Percentiles rank a stretch among this genome's conserved stretches.
These are phyloP conservation scores for Leccinellum albellum DNA, from an alignment of 768 basidiomycete genomes.

Conservation along the genomic window DNA sequence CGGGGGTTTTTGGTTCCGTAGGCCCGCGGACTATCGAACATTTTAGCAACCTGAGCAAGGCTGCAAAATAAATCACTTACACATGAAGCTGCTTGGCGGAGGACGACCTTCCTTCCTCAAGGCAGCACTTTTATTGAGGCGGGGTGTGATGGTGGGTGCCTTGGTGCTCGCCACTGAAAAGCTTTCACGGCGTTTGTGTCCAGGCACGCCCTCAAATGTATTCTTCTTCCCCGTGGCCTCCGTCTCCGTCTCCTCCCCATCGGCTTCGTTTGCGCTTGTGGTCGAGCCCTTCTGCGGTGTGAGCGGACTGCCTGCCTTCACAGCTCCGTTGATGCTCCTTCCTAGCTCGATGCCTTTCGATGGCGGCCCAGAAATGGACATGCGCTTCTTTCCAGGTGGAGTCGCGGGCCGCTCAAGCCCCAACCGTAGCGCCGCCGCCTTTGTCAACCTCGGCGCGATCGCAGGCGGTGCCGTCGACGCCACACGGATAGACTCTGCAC, in stretches of 20 bases:
- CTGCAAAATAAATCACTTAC: conserved; percentile 39
- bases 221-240: conserved; percentile 32
- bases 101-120: conserved; percentile 44
- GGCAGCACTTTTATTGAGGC: conserved; percentile 42
- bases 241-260: conserved; percentile 28
- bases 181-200: conserved; percentile 76
- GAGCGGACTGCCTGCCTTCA: conserved; percentile 4
- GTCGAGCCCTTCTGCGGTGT: conserved; percentile 9
- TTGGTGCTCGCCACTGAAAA: conserved; percentile 60
- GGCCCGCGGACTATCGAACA: conserved; percentile 44
- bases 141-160: conserved; percentile 41
- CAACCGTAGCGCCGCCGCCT: conserved; percentile 66
- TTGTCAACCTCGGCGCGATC: conserved; percentile 72
- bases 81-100: conserved; percentile 68
- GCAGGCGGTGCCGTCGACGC: conserved; percentile 70
- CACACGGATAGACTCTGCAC: conserved; percentile 60
- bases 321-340: conserved; percentile 2
- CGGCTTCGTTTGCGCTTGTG: conserved; percentile 25
- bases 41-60: background rate
- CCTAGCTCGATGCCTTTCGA: conserved; percentile 7
- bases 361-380: conserved; percentile 27
- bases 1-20: conserved; percentile 39
- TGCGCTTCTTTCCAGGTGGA: conserved; percentile 37
- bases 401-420: conserved; percentile 45
- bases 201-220: conserved; percentile 77